Evolutionary conservation across 2,329 filamentous ascomycete genomes (phyloP).

Genomic region (Pseudonectria buxi): DNA sequence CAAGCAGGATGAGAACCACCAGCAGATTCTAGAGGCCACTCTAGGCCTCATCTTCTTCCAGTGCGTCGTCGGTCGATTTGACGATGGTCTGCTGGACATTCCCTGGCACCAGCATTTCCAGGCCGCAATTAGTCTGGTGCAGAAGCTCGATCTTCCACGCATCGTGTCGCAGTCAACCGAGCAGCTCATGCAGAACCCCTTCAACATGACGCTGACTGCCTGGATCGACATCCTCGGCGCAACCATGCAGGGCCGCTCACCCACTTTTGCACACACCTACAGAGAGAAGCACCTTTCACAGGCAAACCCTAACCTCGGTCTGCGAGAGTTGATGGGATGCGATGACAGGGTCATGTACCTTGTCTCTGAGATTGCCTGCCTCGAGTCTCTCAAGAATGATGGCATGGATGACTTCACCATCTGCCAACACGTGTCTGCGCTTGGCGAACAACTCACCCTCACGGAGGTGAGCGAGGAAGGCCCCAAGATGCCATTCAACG

Average conservation of each 20-base stretch:
- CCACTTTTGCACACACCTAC: constrained; percentile 90
- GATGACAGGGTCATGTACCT: constrained; percentile 97
- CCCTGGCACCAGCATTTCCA: constrained; percentile 97
- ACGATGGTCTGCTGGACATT: constrained; percentile 82
- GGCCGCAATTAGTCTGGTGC: constrained; percentile 76
- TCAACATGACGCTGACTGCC: constrained; percentile 89
- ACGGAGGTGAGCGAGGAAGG: constrained; percentile 62
- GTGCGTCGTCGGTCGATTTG: constrained; percentile 78
- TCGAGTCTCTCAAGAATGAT: constrained; percentile 78
- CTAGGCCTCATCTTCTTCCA: constrained; percentile 96
- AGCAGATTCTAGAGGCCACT: constrained; percentile 84
- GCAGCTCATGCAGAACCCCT: constrained; percentile 55
- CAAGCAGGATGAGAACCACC: constrained; percentile 71
- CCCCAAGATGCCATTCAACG: constrained; percentile 55
- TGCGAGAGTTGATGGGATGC: constrained; percentile 93
- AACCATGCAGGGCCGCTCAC: constrained; percentile 81
- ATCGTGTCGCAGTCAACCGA: constrained; percentile 56
- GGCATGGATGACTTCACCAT: constrained; percentile 81
- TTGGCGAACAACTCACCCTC: constrained; percentile 77
- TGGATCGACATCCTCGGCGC: constrained; percentile 98
- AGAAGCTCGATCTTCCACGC: constrained; percentile 73
- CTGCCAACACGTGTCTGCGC: constrained; percentile 81
- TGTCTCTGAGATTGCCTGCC: constrained; percentile 93
- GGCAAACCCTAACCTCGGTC: constrained; percentile 56
- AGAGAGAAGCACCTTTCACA: constrained; percentile 81